Percentiles rank a stretch among this genome's conserved stretches.
Evolutionary conservation across 352 stramenopile genomes (phyloP).

Genomic region (Phytophthora constricta): DNA sequence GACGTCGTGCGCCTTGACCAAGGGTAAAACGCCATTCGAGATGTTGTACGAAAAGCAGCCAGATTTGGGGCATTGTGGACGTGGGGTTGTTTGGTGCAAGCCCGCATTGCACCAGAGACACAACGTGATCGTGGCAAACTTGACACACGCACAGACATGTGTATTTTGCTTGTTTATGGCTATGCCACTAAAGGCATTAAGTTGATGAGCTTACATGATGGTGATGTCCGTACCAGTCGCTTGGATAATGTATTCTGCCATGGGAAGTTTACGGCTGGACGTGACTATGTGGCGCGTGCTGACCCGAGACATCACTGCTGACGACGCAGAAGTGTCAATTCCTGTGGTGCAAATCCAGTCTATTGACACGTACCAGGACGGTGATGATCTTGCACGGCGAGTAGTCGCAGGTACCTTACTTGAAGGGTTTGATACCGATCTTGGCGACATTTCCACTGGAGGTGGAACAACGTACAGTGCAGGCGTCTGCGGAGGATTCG

Average conservation of each 20-base stretch:
- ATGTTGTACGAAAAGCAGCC: constrained; percentile 15
- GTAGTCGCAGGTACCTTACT: too few relatives aligned
- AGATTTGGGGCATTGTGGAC: constrained; percentile 3
- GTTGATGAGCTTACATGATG: constrained; percentile 17
- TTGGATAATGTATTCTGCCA: constrained; percentile 19
- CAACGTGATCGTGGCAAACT: constrained; percentile 13
- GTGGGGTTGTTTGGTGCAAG: constrained; percentile 23
- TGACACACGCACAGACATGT: constrained; percentile 12
- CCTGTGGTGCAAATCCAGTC: too few relatives aligned
- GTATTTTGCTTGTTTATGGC: constrained; percentile 18
- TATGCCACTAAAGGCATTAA: constrained; percentile 21
- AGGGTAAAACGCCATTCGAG: constrained; percentile 20
- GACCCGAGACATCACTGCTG: not conserved
- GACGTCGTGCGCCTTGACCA: constrained; percentile 3
- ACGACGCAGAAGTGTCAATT: not conserved
- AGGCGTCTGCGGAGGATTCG: too few relatives aligned
- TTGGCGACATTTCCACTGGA: too few relatives aligned
- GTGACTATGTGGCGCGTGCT: not conserved
- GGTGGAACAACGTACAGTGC: too few relatives aligned
- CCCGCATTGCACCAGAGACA: constrained; percentile 6
- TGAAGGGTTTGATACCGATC: too few relatives aligned
- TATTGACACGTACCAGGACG: too few relatives aligned
- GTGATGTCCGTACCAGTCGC: constrained; percentile 16
- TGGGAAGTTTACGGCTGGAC: not conserved
- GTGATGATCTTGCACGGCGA: too few relatives aligned